These are phyloP conservation scores for Tetrapisispora phaffii DNA, from an alignment of 805 yeast species.

Conservation along the genomic window DNA sequence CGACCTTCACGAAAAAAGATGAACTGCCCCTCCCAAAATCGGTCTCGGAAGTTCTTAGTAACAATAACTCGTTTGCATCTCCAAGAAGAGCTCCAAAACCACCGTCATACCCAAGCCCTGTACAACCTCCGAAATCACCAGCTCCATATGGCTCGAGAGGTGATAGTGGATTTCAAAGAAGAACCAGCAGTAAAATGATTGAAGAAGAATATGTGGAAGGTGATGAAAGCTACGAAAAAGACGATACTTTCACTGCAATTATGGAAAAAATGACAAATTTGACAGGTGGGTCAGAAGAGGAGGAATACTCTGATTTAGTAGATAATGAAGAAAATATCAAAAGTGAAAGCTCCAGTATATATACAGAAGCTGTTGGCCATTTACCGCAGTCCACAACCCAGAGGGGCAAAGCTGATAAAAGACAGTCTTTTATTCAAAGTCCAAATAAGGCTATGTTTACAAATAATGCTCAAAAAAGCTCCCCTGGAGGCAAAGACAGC, in stretches of 20 bases:
- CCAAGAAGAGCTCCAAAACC: slow-evolving; percentile 70
- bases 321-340: not conserved
- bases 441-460: slow-evolving; percentile 19
- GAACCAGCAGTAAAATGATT: not conserved
- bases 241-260: slow-evolving; percentile 1
- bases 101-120: slow-evolving; percentile 40
- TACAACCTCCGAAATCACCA: slow-evolving; percentile 24
- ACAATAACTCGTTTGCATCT: slow-evolving; percentile 35
- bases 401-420: not conserved
- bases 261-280: slow-evolving; percentile 1
- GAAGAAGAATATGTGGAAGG: not conserved
- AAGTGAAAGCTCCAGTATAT: slow-evolving; percentile 3
- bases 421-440: slow-evolving; percentile 13
- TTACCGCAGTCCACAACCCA: not conserved
- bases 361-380: not conserved
- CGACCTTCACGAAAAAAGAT: not conserved
- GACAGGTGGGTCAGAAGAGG: not conserved
- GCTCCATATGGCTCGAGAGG: not conserved
- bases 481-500: slow-evolving; percentile 11
- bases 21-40: slow-evolving; percentile 1
- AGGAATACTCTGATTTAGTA: not conserved
- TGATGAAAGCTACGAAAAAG: not conserved
- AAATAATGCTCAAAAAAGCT: slow-evolving; percentile 12
- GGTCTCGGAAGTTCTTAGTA: not conserved
- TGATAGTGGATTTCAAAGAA: not conserved